These are phyloP conservation scores for Omphalea diandra DNA, from an alignment of 441 rosid species.

Conservation along the genomic window DNA sequence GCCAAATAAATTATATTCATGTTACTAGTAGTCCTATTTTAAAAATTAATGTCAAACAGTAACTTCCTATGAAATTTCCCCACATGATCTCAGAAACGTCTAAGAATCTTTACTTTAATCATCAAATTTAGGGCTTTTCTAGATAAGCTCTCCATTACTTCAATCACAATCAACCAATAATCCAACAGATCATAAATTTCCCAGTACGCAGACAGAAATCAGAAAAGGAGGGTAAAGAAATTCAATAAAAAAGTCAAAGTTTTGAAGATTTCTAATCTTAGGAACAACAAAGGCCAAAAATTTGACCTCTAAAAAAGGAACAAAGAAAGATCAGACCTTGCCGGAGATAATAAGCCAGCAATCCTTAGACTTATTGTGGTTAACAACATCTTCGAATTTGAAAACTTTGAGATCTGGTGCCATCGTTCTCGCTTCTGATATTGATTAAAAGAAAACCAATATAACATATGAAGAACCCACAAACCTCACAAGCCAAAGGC, in stretches of 20 bases:
- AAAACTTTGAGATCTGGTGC: conserved; percentile 53
- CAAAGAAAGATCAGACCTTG: conserved; percentile 50
- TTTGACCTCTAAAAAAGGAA: neutral
- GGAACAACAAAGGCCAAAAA: neutral
- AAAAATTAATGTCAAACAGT: too few relatives aligned
- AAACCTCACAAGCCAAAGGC: conserved; percentile 1
- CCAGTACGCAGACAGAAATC: neutral
- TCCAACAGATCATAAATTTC: neutral
- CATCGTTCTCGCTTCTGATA: conserved; percentile 34
- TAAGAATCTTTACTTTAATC: neutral
- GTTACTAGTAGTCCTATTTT: too few relatives aligned
- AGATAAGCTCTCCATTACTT: neutral
- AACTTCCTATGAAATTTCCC: neutral
- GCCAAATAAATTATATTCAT: too few relatives aligned
- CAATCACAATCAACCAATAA: neutral
- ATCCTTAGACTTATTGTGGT: conserved; percentile 72
- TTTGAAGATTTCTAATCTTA: neutral
- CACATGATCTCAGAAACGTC: neutral
- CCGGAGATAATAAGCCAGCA: conserved; percentile 81
- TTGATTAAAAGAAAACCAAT: neutral
- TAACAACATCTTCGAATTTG: conserved; percentile 62
- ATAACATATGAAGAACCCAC: neutral
- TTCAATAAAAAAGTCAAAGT: neutral
- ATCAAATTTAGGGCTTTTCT: neutral
- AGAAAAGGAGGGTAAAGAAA: neutral